Base-by-base conservation (phyloP, 2,329 filamentous ascomycete genomes). In the Alternaria arbusti region DNA sequence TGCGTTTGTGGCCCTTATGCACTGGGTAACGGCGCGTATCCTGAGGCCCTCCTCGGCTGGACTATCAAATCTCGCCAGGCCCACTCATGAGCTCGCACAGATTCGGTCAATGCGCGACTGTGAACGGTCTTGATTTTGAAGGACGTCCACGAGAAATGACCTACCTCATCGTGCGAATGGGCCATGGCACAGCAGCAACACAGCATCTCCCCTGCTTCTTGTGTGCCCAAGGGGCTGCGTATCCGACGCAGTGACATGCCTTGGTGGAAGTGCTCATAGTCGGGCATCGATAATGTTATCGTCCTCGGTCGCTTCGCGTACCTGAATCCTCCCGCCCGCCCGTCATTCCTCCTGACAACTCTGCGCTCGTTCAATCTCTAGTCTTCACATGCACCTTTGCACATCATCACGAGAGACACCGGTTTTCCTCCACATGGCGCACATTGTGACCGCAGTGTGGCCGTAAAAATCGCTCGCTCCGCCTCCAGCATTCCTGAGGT, bases 361-460 rank as follows among this genome's bases (percentile, higher is more conserved):
- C 20, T 36, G 40, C 66, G 65, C 62, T 40, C 52, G 47, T 52
- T 59, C 61, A 60, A 57, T 46, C 56, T 51, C 44, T 52, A 57
- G 58, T 59, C 60, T 49, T 59, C 54, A 46, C 54, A 64, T 74
- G 43, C 55, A 36, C 28, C 17, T 15, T 15, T 62, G 74, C 73
- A 74, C 69, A 74, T 70, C 68, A 70, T 67, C 67, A 71, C 66
- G 70, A 66, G 63, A 66, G 70, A 65, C 25, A 22, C 30, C 25
- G 20, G 30, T 52, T 46, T 32, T 6, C 68, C 28, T 57, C 67
- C 63, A 60, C 65, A 71, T 70, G 68, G 65, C 57, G 61, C 60
- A 65, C 52, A 43, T 60, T 32, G 62, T 67, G 54, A 32, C 56
- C 44, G 49, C 32, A 43, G 43, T 20, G 50, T 47, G 60, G 61